Evolutionary conservation across 2,329 filamentous ascomycete species (phyloP).

Genomic region (Colletotrichum tofieldiae): DNA sequence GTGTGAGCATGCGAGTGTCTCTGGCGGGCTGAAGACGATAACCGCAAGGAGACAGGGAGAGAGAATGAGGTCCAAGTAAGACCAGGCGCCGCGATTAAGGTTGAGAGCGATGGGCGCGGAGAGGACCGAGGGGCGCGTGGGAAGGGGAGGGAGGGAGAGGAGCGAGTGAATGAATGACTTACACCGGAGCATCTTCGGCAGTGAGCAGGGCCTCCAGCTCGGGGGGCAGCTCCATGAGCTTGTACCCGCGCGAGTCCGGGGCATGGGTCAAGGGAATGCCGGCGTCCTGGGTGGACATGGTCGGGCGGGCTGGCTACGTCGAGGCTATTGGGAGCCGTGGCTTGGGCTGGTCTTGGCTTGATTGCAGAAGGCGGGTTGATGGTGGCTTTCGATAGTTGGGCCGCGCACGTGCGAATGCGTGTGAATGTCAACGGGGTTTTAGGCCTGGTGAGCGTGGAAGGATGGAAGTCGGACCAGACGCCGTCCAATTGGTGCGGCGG

Average conservation of each 20-base stretch:
- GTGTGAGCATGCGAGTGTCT: background rate
- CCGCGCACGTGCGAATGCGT: background rate
- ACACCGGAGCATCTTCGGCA: slow-evolving; percentile 68
- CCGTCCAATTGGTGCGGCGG: slow-evolving; percentile 35
- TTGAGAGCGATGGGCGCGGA: slow-evolving; percentile 24
- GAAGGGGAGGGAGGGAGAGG: slow-evolving; percentile 6
- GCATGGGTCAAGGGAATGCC: slow-evolving; percentile 67
- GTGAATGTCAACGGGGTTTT: background rate
- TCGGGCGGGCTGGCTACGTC: background rate
- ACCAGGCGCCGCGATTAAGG: slow-evolving; percentile 17
- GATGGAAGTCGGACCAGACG: slow-evolving; percentile 11
- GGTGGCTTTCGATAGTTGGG: background rate
- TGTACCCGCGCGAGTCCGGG: slow-evolving; percentile 67
- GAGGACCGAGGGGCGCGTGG: slow-evolving; percentile 6
- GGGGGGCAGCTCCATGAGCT: slow-evolving; percentile 74
- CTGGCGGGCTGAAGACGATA: background rate
- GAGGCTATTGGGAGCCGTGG: background rate
- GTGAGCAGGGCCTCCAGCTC: slow-evolving; percentile 72
- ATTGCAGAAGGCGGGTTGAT: background rate
- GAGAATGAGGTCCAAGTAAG: slow-evolving; percentile 18
- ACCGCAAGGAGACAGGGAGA: background rate
- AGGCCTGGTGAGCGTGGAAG: background rate
- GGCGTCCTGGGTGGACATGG: slow-evolving; percentile 64
- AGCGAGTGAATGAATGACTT: slow-evolving; percentile 46
- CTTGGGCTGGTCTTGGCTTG: background rate